Evolutionary conservation across 2,329 filamentous ascomycete species (phyloP).

Genomic region (Pseudogymnoascus sp.): DNA sequence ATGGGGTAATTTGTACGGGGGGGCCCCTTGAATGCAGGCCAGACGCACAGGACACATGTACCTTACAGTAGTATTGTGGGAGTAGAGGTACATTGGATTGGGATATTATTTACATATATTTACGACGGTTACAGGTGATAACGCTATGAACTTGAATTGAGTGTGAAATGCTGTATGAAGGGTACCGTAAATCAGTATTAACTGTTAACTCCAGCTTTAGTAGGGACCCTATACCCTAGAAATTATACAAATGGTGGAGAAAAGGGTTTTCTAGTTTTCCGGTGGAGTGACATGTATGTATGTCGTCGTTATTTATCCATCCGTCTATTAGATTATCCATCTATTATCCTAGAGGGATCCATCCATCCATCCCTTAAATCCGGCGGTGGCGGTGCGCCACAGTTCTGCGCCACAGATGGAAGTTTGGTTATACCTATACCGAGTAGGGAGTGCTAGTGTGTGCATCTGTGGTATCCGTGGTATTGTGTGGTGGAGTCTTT

Average conservation of each 20-base stretch:
- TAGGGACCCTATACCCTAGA: background rate
- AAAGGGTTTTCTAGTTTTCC: background rate
- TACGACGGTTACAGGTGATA: background rate
- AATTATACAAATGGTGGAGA: background rate
- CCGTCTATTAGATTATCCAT: background rate
- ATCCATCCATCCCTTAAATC: background rate
- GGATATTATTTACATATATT: background rate
- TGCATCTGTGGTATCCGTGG: too few species aligned
- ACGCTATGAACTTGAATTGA: background rate
- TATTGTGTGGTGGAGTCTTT: too few species aligned
- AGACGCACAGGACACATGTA: background rate
- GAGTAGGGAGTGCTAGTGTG: too few species aligned
- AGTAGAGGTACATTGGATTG: background rate
- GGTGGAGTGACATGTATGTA: background rate
- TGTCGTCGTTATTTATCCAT: background rate
- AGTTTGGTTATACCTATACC: too few species aligned
- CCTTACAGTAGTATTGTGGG: background rate
- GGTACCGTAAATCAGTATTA: background rate
- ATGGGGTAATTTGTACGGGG: background rate
- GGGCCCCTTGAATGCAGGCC: background rate
- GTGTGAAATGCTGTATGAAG: background rate
- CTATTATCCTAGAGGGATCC: background rate
- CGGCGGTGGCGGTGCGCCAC: background rate
- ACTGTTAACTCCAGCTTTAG: background rate
- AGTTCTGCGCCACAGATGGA: too few species aligned